Base-by-base conservation (phyloP, 2,329 filamentous ascomycete species). In the Huntiella bhutanensis region DNA sequence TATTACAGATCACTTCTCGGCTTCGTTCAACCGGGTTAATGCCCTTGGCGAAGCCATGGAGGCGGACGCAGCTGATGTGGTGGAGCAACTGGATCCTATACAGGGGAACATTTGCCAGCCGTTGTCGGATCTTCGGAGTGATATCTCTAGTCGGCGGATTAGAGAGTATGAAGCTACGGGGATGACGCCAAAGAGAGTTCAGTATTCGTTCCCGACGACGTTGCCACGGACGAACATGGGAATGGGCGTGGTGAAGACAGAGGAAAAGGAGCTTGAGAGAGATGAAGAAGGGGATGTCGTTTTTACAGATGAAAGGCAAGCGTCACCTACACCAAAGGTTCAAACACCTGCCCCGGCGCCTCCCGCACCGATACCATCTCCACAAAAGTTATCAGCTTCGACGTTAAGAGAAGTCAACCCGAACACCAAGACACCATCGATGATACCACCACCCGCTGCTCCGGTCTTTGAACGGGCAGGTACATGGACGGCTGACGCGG, bases 131-230 rank as follows among this genome's bases (percentile, higher is more conserved):
- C 73, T 98, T 19, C 76, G 84, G 5, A 68, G 76, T 13, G 71
- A 75, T n/a, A 74, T 94, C 41, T 64, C 70, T 12, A 64, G 62
- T 41, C 76, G 78, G 1, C 61, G 67, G 4, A 68, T 96, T 45
- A 70, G 77, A 45, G 86, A 95, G 58, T 96, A 96, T 59, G 67
- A 75, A 34, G 74, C 82, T 0, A 96, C 91, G 0, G 88, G 91
- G 44, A 70, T 80, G 41, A 96, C 91, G 1, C 91, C 91, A 0
- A 75, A 82, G 56, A 91, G 87, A 62, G 66, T 70, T 28, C 69
- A 76, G 45, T 98, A 96, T 61, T 69, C 75, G n/a, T 94, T 84
- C 56, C 82, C 85, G 0, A 81, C 73, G 1, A 67, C 71, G 2
- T 68, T 98, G 1, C 91, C 91, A 3, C 76, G 78, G 19, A 96